Evolutionary conservation across 2,329 filamentous ascomycete species (phyloP).

Genomic region (Colletotrichum tamarilloi): DNA sequence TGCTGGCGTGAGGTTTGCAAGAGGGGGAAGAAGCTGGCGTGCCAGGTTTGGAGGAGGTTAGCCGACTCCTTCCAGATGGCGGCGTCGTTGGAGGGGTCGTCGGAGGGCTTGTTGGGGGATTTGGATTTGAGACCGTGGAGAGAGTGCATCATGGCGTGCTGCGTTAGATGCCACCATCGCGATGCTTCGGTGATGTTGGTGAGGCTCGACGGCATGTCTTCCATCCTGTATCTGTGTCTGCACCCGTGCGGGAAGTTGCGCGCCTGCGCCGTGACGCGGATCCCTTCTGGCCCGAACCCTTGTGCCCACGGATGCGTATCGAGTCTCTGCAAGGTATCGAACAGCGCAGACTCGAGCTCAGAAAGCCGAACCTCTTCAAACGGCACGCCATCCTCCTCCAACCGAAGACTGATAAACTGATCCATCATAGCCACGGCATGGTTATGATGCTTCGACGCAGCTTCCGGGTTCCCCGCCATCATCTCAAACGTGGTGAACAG

Average conservation of each 20-base stretch:
- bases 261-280: background rate
- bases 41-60: background rate
- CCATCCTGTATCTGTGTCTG: slow-evolving; percentile 15
- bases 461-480: slow-evolving; percentile 5
- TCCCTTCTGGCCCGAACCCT: background rate
- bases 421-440: slow-evolving; percentile 28
- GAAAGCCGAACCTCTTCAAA: slow-evolving; percentile 2
- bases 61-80: slow-evolving; percentile 9
- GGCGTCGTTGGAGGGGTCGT: background rate
- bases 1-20: background rate
- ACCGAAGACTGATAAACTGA: slow-evolving; percentile 3
- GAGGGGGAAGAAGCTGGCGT: slow-evolving; percentile 15
- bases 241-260: slow-evolving; percentile 10
- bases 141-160: slow-evolving; percentile 15
- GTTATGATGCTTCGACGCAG: slow-evolving; percentile 11
- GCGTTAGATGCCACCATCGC: slow-evolving; percentile 21
- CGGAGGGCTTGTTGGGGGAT: background rate
- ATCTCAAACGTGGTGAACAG: slow-evolving; percentile 24
- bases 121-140: slow-evolving; percentile 25
- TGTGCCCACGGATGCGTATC: slow-evolving; percentile 24
- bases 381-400: background rate
- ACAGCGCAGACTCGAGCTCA: slow-evolving; percentile 14
- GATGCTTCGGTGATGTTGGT: slow-evolving; percentile 2
- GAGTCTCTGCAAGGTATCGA: slow-evolving; percentile 12
- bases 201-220: slow-evolving; percentile 13